Evolutionary conservation across 1,284 basidiomycete species (phyloP), one percentile per base, ranked within the genome.

Genomic region (Lentinus polychrous): DNA sequence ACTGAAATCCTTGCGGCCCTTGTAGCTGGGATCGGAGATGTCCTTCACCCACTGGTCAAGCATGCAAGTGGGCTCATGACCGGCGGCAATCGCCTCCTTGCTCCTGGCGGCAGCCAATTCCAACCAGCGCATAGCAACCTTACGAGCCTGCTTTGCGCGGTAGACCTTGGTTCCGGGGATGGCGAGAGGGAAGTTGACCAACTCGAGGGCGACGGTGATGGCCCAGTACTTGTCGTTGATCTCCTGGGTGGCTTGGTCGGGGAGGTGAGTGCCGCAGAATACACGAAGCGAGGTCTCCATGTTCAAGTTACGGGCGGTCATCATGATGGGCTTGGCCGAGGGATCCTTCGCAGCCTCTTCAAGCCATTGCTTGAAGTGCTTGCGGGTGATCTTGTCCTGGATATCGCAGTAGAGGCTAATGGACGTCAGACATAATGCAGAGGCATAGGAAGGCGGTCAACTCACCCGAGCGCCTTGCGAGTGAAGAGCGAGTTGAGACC

Each of bases 101-200:
- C 85, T 87, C 57, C 80, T 79, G 37, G 77, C 73, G 0, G 92
- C 90, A 18, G 94, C 92, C 53, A 83, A 72, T 61, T 82, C 80
- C 50, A 98, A 79, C 81, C 87, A 91, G 61, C 81, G 78, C 74
- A 95, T 81, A 7, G 92, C 91, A 40, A 76, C 74, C 68, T 97
- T 98, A 62, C 95, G 85, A 4, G 93, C 91, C 69, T 96, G 83
- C 60, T 95, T 89, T 1, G 95, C 95, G 55, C 86, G 89, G 74
- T 91, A 99, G 45, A 98, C 83, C 68, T 98, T 98, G 50, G 95
- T 99, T 27, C 96, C 96, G 27, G 94, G 94, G 43, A 94, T 59
- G n/a, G 93, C 86, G 54, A 99, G 73, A 20, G 95, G 95, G 76
- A 99, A 99, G 76, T 99, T 99, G 75, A 99, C 95, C 49, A 99